Base-by-base conservation (phyloP, 2,329 filamentous ascomycete species). In the Lachnellula subtilissima region DNA sequence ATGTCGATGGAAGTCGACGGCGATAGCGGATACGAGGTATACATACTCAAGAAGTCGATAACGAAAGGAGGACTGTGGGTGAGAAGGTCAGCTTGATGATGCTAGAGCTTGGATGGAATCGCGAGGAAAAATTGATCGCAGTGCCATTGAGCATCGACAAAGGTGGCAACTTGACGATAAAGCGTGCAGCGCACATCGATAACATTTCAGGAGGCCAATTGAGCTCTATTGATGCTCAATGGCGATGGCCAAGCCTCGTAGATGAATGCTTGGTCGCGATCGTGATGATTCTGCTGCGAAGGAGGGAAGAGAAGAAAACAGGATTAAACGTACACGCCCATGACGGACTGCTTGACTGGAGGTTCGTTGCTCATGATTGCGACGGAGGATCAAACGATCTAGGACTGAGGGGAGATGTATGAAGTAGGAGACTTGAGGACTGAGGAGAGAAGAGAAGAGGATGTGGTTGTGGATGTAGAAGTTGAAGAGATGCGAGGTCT, bases 41-140 rank as follows among this genome's bases (percentile, higher is more conserved):
- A 94, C 92, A 74, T 96, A 96, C 91, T 97, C 86, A 97, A 76
- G 86, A 97, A 97, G 83, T 97, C 93, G 75, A 95, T 90, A 75
- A 97, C 74, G 85, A 97, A 97, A 77, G 90, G 67, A 56, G 67
- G 89, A 87, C 95, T 72, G 64, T 60, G 52, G n/a, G 53, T 39
- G 37, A 39, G 46, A 12, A 54, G 40, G 61, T 70, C 59, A 69
- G 67, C 62, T 62, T 55, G 15, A 51, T 39, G 43, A 53, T 50
- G 12, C 49, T 43, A 36, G 55, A 19, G 19, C 48, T 50, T 50
- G 35, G 57, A 61, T 54, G 43, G 14, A 19, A 7, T 42, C 53
- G 22, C 37, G 53, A n/a, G 52, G 50, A 23, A 47, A 61, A 53
- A 62, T 63, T 55, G 46, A 55, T 60, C 54, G 56, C 42, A 52